Evolutionary conservation across 805 yeast species (phyloP), one percentile per base, ranked within the genome.

Genomic region (Suhomyces kilbournensis): DNA sequence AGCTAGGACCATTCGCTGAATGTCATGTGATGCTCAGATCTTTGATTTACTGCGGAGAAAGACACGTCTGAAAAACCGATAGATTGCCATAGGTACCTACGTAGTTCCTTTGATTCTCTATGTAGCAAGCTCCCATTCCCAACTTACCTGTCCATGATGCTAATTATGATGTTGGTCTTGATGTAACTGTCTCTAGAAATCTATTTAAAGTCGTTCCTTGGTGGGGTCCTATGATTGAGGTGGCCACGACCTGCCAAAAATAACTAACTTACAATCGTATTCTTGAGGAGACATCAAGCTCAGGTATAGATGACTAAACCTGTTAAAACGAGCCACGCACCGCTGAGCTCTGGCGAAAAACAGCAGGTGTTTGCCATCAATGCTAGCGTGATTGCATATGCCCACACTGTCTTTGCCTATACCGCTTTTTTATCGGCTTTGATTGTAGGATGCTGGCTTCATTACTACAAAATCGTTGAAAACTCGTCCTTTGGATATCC

Each of bases 401-500:
- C 88, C 1, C 97, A 91, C 67, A 78, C 93, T 0, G 56, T 82
- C 0, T 85, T 83, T 63, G 93, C 97, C 0, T 73, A 79, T 4
- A 69, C 83, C 10, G 96, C 97, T 1, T 92, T 92, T 62, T 32
- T 86, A 4, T 80, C 82, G 0, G 96, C 97, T 3, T 76, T 92
- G 22, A 63, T 77, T 0, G 83, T 89, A 26, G 97, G 97, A 0
- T 82, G 82, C 55, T 76, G 76, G 49, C 76, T 93, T 23, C 99
- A 93, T 70, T 94, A 84, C 70, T 74, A 86, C 54, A 91, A 94
- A 66, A 94, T 94, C 65, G 97, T 94, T 9, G 77, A 84, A 63
- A 94, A 94, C 67, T 88, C 92, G 46, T 82, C 83, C 57, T 92
- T 76, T 65, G 96, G 96, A 1, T 94, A 90, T 65, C 99, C 99